Evolutionary conservation across 2,329 filamentous ascomycete genomes (phyloP).

Genomic region (Fusarium anthophilum): DNA sequence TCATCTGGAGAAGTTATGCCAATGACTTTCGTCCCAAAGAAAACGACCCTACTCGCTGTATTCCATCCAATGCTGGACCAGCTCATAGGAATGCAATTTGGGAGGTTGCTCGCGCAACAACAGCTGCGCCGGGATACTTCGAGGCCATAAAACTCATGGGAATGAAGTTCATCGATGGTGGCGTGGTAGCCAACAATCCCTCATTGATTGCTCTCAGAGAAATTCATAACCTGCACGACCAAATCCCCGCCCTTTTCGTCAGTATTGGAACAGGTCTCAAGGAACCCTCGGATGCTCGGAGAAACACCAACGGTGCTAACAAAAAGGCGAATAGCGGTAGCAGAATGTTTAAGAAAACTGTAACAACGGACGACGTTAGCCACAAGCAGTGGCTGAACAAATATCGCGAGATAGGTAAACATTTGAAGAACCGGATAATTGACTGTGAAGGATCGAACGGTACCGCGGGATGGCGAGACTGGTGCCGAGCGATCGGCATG

Average conservation of each 20-base stretch:
- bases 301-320: no score
- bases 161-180: not conserved
- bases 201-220: not conserved
- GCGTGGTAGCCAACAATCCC: constrained; percentile 1
- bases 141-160: not conserved
- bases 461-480: no score
- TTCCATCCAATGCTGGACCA: not conserved
- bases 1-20: not conserved
- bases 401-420: no score
- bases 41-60: no score
- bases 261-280: not conserved
- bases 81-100: not conserved
- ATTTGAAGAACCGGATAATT: no score
- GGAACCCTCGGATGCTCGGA: no score
- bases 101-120: constrained; percentile 4
- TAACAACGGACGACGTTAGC: no score
- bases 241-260: not conserved
- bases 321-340: no score
- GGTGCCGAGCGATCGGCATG: no score
- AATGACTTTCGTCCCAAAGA: not conserved
- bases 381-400: no score
- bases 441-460: no score
- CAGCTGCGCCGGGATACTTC: not conserved
- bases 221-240: not conserved
- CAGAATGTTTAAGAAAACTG: no score